Evolutionary conservation across 2,329 filamentous ascomycete species (phyloP).

Genomic region (Pyricularia sp.): DNA sequence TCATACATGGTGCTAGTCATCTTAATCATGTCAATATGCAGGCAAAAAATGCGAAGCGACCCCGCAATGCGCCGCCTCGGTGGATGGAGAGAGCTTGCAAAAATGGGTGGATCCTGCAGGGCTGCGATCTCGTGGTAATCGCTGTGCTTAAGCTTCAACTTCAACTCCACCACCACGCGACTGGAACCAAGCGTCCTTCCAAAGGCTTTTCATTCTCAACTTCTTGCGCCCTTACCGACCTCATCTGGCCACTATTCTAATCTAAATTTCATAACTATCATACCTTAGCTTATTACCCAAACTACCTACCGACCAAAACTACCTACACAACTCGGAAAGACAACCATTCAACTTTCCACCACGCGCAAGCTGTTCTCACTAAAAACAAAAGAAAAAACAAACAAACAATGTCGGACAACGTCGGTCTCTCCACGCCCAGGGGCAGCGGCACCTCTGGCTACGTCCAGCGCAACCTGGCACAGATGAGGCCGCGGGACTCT

Average conservation of each 20-base stretch:
- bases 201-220: too few species aligned
- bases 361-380: background rate
- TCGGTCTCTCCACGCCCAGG: conserved; percentile 85
- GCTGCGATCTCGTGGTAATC: background rate
- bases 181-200: background rate
- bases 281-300: background rate
- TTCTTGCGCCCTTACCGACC: too few species aligned
- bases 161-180: background rate
- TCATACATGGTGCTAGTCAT: background rate
- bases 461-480: conserved; percentile 88
- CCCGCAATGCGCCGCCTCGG: background rate
- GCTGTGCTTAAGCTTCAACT: background rate
- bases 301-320: background rate
- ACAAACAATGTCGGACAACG: conserved; percentile 76
- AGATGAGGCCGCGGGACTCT: conserved; percentile 73
- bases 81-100: background rate
- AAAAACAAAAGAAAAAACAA: background rate
- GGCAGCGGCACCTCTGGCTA: conserved; percentile 95
- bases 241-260: too few species aligned
- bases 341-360: background rate
- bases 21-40: background rate
- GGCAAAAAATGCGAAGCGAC: background rate
- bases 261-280: too few species aligned
- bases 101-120: background rate
- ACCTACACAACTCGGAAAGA: background rate